These are phyloP conservation scores for Leishmania tropica DNA, from an alignment of 208 protist species.

Conservation along the genomic window DNA sequence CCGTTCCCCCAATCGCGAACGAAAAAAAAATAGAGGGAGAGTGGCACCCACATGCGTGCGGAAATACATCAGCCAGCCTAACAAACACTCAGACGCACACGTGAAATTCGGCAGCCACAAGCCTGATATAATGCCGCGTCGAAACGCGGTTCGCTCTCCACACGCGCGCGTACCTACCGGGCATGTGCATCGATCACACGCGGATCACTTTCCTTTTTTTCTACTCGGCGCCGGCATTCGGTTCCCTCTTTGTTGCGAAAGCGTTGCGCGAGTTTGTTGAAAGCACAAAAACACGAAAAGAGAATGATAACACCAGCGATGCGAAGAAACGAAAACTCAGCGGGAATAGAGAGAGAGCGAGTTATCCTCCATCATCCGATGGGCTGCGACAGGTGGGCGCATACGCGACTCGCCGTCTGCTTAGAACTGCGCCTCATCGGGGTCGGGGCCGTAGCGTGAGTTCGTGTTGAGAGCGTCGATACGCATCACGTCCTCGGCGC, in stretches of 20 bases:
- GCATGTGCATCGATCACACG: background rate
- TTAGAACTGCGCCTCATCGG: conserved; percentile 33
- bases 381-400: background rate
- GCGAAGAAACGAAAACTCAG: no score
- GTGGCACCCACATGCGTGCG: background rate
- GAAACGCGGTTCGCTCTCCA: background rate
- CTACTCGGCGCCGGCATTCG: background rate
- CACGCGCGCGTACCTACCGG: background rate
- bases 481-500: conserved; percentile 50
- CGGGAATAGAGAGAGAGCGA: background rate
- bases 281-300: background rate
- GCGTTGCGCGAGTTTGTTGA: background rate
- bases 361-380: background rate
- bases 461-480: conserved; percentile 57
- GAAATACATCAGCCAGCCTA: background rate
- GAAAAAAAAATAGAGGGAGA: background rate
- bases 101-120: background rate
- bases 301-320: background rate
- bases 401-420: background rate
- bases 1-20: background rate
- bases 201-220: background rate
- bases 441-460: conserved; percentile 44
- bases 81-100: background rate
- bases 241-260: background rate
- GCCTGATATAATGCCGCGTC: background rate